Evolutionary conservation across 371 early-diverging fungal genomes (phyloP).

Genomic region (Rhizopus sp.): DNA sequence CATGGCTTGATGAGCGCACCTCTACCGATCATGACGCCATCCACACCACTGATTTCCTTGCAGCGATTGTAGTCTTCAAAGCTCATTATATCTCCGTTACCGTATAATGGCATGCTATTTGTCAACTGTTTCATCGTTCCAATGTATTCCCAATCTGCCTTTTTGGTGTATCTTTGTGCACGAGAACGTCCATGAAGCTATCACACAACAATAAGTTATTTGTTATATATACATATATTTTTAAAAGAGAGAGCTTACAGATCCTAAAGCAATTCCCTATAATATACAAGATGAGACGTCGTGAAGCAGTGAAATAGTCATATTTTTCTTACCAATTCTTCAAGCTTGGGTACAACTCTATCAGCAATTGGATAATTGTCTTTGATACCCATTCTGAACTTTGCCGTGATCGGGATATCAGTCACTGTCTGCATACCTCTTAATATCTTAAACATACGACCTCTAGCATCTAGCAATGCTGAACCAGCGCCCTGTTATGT

Average conservation of each 20-base stretch:
- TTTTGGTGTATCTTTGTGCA: constrained; percentile 89
- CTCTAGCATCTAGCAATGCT: constrained; percentile 71
- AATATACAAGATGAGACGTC: background rate
- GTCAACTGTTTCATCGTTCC: constrained; percentile 52
- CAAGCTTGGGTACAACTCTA: constrained; percentile 70
- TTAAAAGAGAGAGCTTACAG: constrained; percentile 32
- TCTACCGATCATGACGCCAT: constrained; percentile 91
- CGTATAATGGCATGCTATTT: constrained; percentile 58
- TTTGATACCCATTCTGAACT: constrained; percentile 85
- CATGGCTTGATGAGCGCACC: constrained; percentile 96
- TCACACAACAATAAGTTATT: background rate
- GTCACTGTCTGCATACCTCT: constrained; percentile 71
- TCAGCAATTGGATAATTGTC: constrained; percentile 71
- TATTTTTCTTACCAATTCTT: constrained; percentile 58
- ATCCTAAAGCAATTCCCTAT: constrained; percentile 46
- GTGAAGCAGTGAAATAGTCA: no score
- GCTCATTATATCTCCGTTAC: constrained; percentile 92
- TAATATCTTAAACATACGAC: constrained; percentile 76
- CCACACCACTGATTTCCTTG: constrained; percentile 63
- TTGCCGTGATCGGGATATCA: constrained; percentile 87
- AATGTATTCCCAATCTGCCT: constrained; percentile 94
- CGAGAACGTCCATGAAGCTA: constrained; percentile 91
- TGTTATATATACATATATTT: background rate
- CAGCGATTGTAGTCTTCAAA: constrained; percentile 83
- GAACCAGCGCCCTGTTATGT: constrained; percentile 79